Evolutionary conservation across 345 rosid genomes (phyloP), one percentile per base, ranked within the genome.

Genomic region (Eucalyptus marginata): DNA sequence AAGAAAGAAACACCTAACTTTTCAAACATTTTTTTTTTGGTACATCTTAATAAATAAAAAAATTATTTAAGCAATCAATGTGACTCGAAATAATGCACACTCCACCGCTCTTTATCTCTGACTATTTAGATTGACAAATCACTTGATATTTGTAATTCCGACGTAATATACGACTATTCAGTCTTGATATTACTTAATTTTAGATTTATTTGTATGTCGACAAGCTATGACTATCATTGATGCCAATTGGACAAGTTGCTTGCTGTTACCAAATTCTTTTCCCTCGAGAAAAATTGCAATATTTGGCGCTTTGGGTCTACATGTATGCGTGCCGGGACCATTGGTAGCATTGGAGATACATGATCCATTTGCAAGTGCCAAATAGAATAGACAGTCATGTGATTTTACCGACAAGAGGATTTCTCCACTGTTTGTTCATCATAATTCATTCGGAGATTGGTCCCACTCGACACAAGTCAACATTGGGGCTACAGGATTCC

Each of bases 321-420:
- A 58, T 50, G 49, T 50, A 83, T 56, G 86, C 59, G 76, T 43
- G 86, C 84, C 89, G 83, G 83, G 87, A 64, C 71, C 89, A 36
- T 76, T 25, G 80, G 80, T 68, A 76, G 87, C 88, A 62, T 87
- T n/a, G 87, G 59, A 31, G 86, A 54, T 86, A 86, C 89, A 88
- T 52, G 80, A 49, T 86, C 87, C 27, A 58, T 85, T 24, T 79
- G 71, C 86, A 71, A 88, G 51, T 36, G 86, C 86, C 85, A n/a
- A 59, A 66, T 87, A 29, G 87, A 89, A 89, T 87, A 44, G 49
- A 49, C 89, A 58, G 68, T 62, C 85, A 83, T 47, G 13, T 49
- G 59, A 86, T 76, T 86, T 89, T 18, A 33, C 84, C 47, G 92
- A 90, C 93, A 93, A 90, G 62, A 44, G 54, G 91, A 88, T 90